phyloP scores from a whole-genome alignment of 2,329 filamentous ascomycete genomes.

The Aspergillus sp. region DNA sequence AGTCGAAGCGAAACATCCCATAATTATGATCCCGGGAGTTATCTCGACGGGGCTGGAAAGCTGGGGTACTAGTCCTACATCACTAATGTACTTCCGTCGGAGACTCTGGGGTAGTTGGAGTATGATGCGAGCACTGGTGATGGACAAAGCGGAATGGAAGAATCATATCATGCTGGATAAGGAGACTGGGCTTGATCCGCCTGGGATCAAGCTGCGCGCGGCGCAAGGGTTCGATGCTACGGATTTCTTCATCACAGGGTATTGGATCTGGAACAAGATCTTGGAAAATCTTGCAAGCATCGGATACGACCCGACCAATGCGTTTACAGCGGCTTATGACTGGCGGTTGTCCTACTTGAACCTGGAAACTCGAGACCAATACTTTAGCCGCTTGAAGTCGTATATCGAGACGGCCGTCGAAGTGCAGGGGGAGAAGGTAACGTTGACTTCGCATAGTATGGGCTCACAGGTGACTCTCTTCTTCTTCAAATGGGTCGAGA shows the following conservation, averaged over 20 bases:
- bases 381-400: constrained; percentile 85
- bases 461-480: constrained; percentile 88
- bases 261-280: constrained; percentile 99
- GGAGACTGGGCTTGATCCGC: constrained; percentile 84
- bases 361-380: constrained; percentile 85
- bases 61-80: constrained; percentile 86
- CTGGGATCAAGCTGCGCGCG: constrained; percentile 82
- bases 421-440: constrained; percentile 75
- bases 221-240: constrained; percentile 97
- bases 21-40: constrained; percentile 96
- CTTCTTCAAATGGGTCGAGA: constrained; percentile 80
- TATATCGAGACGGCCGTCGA: constrained; percentile 82
- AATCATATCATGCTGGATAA: constrained; percentile 96
- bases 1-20: constrained; percentile 75
- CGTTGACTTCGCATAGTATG: constrained; percentile 94
- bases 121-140: constrained; percentile 93
- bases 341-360: constrained; percentile 92
- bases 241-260: constrained; percentile 78
- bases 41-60: constrained; percentile 97
- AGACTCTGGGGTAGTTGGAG: constrained; percentile 97
- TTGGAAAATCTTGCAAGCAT: constrained; percentile 94
- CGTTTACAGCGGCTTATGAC: constrained; percentile 73
- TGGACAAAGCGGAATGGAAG: constrained; percentile 95
- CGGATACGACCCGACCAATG: constrained; percentile 84
- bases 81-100: constrained; percentile 89